Conservation (phyloP, 2,329 filamentous ascomycete species). For the Trematosphaeria pertusa region DNA sequence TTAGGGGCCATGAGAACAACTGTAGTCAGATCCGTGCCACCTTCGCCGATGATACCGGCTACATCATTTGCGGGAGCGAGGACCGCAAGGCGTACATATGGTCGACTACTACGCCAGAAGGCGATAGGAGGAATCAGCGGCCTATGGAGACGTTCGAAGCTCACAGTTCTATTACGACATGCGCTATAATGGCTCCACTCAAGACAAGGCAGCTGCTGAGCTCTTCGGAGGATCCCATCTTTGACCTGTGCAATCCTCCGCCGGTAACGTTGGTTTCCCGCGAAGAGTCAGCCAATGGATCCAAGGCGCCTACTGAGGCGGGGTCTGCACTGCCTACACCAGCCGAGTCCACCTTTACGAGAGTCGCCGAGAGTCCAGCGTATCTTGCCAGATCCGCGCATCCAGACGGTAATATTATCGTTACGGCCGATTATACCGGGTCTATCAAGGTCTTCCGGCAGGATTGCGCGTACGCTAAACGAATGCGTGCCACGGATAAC, state of each 20-base stretch:
- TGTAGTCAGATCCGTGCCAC: slow-evolving; percentile 89
- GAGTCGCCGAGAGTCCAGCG: slow-evolving; percentile 71
- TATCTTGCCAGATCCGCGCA: slow-evolving; percentile 81
- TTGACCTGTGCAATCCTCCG: slow-evolving; percentile 93
- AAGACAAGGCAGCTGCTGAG: slow-evolving; percentile 79
- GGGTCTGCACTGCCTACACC: slow-evolving; percentile 44
- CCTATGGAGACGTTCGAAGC: slow-evolving; percentile 91
- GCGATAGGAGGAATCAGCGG: slow-evolving; percentile 76
- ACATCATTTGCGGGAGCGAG: slow-evolving; percentile 92
- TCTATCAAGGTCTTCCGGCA: slow-evolving; percentile 94
- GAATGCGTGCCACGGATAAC: slow-evolving; percentile 65
- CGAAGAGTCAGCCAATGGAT: slow-evolving; percentile 66
- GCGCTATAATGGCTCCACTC: slow-evolving; percentile 83
- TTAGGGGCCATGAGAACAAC: slow-evolving; percentile 88
- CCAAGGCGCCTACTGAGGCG: slow-evolving; percentile 55
- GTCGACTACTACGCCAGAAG: slow-evolving; percentile 69
- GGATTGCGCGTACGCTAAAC: slow-evolving; percentile 85
- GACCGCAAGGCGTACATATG: slow-evolving; percentile 91
- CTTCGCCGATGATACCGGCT: slow-evolving; percentile 85
- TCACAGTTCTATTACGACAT: slow-evolving; percentile 86
- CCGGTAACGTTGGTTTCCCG: slow-evolving; percentile 81
- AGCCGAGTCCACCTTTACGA: slow-evolving; percentile 43
- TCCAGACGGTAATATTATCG: slow-evolving; percentile 83
- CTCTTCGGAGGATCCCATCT: slow-evolving; percentile 88
- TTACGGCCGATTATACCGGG: slow-evolving; percentile 88